Conservation (phyloP, 495 filamentous ascomycete genomes). For the Hyaloscypha variabilis region DNA sequence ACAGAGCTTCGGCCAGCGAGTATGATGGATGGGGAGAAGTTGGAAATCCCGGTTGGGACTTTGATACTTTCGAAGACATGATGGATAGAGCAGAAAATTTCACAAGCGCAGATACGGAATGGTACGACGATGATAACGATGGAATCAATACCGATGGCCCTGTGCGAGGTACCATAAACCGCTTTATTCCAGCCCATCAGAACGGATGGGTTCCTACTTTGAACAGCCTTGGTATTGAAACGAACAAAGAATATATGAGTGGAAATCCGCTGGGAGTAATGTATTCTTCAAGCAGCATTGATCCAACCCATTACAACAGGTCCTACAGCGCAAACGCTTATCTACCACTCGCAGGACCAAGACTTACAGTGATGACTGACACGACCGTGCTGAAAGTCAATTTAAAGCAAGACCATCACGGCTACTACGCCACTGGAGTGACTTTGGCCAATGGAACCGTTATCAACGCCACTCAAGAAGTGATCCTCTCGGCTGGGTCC, state of each 20-base stretch:
- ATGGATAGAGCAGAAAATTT: slow-evolving; percentile 44
- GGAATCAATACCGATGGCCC: slow-evolving; percentile 34
- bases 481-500: slow-evolving; percentile 34
- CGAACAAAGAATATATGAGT: slow-evolving; percentile 37
- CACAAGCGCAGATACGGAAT: slow-evolving; percentile 19
- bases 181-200: slow-evolving; percentile 35
- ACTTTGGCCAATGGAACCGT: slow-evolving; percentile 30
- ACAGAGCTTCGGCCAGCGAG: slow-evolving; percentile 34
- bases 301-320: slow-evolving; percentile 37
- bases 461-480: slow-evolving; percentile 23
- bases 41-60: slow-evolving; percentile 47
- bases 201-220: slow-evolving; percentile 35
- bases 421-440: slow-evolving; percentile 33
- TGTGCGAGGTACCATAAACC: slow-evolving; percentile 38
- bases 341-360: slow-evolving; percentile 35
- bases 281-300: slow-evolving; percentile 43
- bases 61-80: slow-evolving; percentile 35
- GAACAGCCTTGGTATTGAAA: slow-evolving; percentile 33
- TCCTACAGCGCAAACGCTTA: slow-evolving; percentile 38
- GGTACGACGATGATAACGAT: slow-evolving; percentile 10
- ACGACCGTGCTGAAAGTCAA: slow-evolving; percentile 48
- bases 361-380: slow-evolving; percentile 49
- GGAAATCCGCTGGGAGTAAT: slow-evolving; percentile 42
- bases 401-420: slow-evolving; percentile 34
- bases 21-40: slow-evolving; percentile 42